phyloP scores from a whole-genome alignment of 805 yeast species.

The Scheffersomyces amazonensis region DNA sequence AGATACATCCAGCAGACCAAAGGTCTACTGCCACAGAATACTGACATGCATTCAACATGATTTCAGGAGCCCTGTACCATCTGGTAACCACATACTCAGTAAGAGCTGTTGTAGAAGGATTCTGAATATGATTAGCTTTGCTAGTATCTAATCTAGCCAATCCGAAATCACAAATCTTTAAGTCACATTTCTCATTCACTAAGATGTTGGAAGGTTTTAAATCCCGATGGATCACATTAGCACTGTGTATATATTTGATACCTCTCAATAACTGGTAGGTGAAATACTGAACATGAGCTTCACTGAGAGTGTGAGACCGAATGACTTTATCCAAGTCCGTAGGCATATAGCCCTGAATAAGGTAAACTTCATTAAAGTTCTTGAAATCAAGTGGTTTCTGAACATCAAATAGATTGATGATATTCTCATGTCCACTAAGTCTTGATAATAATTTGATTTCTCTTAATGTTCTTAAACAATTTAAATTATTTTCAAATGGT shows the following conservation, averaged over 20 bases:
- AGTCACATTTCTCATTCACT: conserved; percentile 67
- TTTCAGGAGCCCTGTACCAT: conserved; percentile 85
- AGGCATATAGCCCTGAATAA: conserved; percentile 78
- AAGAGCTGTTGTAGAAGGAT: conserved; percentile 21
- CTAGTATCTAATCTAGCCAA: conserved; percentile 49
- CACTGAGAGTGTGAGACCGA: conserved; percentile 51
- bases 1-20: conserved; percentile 79
- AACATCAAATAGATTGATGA: conserved; percentile 62
- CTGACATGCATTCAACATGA: conserved; percentile 70
- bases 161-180: conserved; percentile 80
- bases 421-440: conserved; percentile 67
- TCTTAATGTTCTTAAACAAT: conserved; percentile 67
- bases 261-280: conserved; percentile 70
- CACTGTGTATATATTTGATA: conserved; percentile 66
- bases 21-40: conserved; percentile 76
- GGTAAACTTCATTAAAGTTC: conserved; percentile 66
- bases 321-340: conserved; percentile 68
- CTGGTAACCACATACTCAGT: conserved; percentile 84
- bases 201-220: conserved; percentile 72
- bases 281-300: conserved; percentile 70
- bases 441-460: conserved; percentile 65
- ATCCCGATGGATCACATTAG: conserved; percentile 73
- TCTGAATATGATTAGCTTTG: neutral
- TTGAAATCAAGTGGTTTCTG: conserved; percentile 61
- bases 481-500: conserved; percentile 64